Evolutionary conservation across 73 alveolate genomes (phyloP).

Genomic region (Paramecium sexaurelia): DNA sequence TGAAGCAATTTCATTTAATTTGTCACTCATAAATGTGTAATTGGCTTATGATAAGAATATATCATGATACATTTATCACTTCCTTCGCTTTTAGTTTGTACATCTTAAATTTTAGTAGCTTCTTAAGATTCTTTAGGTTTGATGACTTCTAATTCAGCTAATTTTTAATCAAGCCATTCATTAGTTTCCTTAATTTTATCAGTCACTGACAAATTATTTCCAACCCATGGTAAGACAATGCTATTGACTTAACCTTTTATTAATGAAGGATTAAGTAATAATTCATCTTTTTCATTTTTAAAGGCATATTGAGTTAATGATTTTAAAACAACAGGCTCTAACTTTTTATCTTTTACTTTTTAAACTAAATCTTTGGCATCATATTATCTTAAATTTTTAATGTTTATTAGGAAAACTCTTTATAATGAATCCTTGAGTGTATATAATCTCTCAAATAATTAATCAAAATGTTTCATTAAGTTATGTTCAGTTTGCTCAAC

Average conservation of each 20-base stretch:
- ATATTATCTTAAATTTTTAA: constrained; percentile 42
- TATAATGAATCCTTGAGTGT: constrained; percentile 14
- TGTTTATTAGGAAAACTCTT: constrained; percentile 41
- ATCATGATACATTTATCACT: neutral
- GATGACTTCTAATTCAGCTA: constrained; percentile 48
- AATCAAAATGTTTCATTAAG: constrained; percentile 42
- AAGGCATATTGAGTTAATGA: constrained; percentile 32
- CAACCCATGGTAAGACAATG: constrained; percentile 51
- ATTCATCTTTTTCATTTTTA: constrained; percentile 40
- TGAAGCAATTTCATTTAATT: constrained; percentile 66
- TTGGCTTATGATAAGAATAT: neutral
- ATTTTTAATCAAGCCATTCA: constrained; percentile 45
- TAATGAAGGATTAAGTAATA: neutral
- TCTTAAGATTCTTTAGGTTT: constrained; percentile 40
- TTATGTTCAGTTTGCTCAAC: constrained; percentile 31
- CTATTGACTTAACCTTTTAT: constrained; percentile 29
- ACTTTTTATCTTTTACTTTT: constrained; percentile 42
- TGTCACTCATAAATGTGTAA: constrained; percentile 41
- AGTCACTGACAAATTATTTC: constrained; percentile 1
- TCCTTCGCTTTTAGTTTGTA: neutral
- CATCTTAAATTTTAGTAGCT: neutral
- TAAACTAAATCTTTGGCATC: constrained; percentile 44
- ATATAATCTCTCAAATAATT: constrained; percentile 49
- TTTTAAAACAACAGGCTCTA: constrained; percentile 24
- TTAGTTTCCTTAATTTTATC: constrained; percentile 30